Evolutionary conservation across 257 asterid genomes (phyloP), one percentile per base, ranked within the genome.

Genomic region (Salvia rosmarinus): DNA sequence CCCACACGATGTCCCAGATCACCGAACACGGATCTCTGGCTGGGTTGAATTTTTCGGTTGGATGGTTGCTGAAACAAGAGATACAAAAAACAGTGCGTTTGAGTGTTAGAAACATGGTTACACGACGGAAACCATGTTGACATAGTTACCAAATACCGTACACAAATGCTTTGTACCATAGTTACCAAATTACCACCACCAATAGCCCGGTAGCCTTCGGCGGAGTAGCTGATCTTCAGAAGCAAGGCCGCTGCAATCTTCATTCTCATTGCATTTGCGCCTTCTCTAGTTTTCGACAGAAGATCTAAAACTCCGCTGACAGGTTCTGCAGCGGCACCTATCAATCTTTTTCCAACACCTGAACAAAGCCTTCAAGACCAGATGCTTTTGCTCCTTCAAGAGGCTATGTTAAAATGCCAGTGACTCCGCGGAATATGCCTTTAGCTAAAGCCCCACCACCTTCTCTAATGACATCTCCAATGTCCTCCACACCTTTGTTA

Each of bases 301-400:
- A 95, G 99, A 77, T 95, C 99, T 71, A 95, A 82, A 73, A 91
- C 96, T 54, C 99, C 99, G 40, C 99, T 95, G 51, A 95, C 99
- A 73, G 99, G 99, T 80, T 95, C 98, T 64, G 98, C 99, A 63
- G 99, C 99, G 5, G 95, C 99, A 80, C 99, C 99, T 67, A 95
- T 82, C 78, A 95, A 67, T 60, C 99, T 98, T 87, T 89, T 95
- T 56, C 99, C 99, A 77, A 95, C 93, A 74, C 99, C 86, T 95
- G 99, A 40, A 95, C 99, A 71, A 95, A 95, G 71, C 99, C 99
- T 85, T 91, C 99, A 55, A 95, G 98, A 37, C 99, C 99, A 54
- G 99, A 95, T 72, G 96, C 91, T 83, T 95, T 95, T 82, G 99
- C 99, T 54, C 99, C 99, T 85, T 95, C 99, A 55, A 95, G 92